A percentile compares a stretch with the other conserved stretches of the same genome.
These are phyloP conservation scores for Populus hybrid DNA, from an alignment of 441 rosid genomes.

Conservation along the genomic window DNA sequence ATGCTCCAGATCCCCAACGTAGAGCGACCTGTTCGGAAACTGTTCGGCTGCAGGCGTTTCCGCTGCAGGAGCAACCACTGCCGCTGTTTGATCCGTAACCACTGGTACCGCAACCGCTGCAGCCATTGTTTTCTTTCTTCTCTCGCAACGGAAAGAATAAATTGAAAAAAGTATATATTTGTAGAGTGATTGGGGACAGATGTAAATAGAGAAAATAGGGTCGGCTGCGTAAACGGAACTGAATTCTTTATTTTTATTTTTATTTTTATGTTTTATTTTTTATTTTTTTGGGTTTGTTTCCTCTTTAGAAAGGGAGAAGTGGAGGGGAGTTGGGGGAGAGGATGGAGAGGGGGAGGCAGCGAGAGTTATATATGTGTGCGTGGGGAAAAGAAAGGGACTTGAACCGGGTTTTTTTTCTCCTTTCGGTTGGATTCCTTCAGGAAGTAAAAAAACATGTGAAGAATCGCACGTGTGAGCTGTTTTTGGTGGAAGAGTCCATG, in stretches of 20 bases:
- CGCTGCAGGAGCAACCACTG: constrained; percentile 20
- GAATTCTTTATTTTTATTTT: not conserved
- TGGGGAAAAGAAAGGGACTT: constrained; percentile 17
- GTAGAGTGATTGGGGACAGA: not conserved
- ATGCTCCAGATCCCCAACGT: constrained; percentile 71
- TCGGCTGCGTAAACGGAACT: constrained; percentile 1
- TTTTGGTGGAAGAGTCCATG: not conserved
- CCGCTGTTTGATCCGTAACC: constrained; percentile 20
- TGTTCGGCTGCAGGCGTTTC: constrained; percentile 13
- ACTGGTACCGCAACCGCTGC: constrained; percentile 11
- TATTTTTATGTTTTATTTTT: not conserved
- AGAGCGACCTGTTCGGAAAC: constrained; percentile 47
- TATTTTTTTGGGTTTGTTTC: not conserved
- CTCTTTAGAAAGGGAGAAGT: not conserved
- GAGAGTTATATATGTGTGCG: constrained; percentile 13
- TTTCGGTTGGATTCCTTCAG: not conserved
- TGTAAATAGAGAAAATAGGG: not conserved
- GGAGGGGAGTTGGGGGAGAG: constrained; percentile 1
- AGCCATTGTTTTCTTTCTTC: constrained; percentile 24
- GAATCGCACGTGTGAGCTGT: constrained; percentile 21
- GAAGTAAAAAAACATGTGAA: too few species aligned
- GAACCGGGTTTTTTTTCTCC: not conserved
- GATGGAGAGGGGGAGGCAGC: not conserved
- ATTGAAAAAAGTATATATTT: too few species aligned
- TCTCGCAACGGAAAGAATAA: not conserved